A percentile compares a stretch with the other conserved stretches of the same genome.
These are phyloP conservation scores for Fusarium robinianum DNA, from an alignment of 2,329 filamentous ascomycete species.

Conservation along the genomic window DNA sequence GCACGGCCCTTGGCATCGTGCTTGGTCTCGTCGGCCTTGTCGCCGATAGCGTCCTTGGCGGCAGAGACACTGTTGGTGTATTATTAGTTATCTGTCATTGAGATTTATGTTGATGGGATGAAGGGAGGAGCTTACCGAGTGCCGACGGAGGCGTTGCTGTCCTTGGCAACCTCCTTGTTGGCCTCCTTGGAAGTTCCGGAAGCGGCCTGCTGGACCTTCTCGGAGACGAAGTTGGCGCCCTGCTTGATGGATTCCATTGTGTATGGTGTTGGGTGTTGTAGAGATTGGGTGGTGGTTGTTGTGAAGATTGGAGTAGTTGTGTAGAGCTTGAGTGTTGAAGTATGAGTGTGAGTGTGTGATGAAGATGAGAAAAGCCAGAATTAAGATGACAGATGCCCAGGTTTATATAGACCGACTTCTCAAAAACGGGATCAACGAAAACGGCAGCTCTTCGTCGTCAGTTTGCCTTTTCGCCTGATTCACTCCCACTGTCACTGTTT, in stretches of 20 bases:
- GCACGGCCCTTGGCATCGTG: slow-evolving; percentile 47
- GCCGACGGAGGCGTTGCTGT: slow-evolving; percentile 54
- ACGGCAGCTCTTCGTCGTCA: too few species aligned
- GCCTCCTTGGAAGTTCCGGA: slow-evolving; percentile 66
- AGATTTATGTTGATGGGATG: background rate
- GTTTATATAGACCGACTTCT: too few species aligned
- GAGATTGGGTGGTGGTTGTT: slow-evolving; percentile 22
- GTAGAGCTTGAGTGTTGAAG: slow-evolving; percentile 7
- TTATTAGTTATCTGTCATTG: background rate
- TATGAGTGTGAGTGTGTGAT: slow-evolving; percentile 2
- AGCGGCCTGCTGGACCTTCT: slow-evolving; percentile 62
- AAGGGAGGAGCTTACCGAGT: slow-evolving; percentile 53
- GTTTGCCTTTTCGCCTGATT: too few species aligned
- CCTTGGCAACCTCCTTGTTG: slow-evolving; percentile 73
- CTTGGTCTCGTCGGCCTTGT: slow-evolving; percentile 51
- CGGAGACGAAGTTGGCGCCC: slow-evolving; percentile 68
- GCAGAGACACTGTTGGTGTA: slow-evolving; percentile 47
- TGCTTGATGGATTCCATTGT: slow-evolving; percentile 62
- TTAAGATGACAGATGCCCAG: background rate
- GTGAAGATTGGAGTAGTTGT: too few species aligned
- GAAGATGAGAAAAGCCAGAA: background rate
- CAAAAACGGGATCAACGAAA: too few species aligned
- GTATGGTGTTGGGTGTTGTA: slow-evolving; percentile 28
- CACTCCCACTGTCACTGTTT: too few species aligned
- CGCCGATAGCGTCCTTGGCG: slow-evolving; percentile 53